phyloP scores from a whole-genome alignment of 345 rosid genomes.

The Rhizophora mangle region DNA sequence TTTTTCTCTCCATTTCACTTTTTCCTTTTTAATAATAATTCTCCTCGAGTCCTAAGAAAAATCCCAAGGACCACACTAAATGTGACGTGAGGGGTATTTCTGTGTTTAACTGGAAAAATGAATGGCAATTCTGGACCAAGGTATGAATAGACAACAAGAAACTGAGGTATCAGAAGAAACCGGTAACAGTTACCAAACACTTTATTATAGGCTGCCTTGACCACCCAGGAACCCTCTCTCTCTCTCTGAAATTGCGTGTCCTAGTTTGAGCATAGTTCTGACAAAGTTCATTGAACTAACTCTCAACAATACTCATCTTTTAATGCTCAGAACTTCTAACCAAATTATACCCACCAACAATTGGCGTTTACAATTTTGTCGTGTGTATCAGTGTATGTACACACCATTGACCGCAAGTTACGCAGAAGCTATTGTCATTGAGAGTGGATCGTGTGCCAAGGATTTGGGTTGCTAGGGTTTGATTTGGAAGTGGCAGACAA shows the following conservation, averaged over 20 bases:
- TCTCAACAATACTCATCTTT: not conserved
- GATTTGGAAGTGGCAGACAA: constrained; percentile 14
- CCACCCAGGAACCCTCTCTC: not conserved
- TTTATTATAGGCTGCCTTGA: not conserved
- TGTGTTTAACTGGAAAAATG: not conserved
- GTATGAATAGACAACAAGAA: not conserved
- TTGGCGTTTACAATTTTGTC: not conserved
- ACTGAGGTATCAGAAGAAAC: too few relatives aligned
- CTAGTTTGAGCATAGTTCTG: not conserved
- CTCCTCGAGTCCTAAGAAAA: too few relatives aligned
- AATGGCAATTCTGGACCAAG: not conserved
- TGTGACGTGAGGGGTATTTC: too few relatives aligned
- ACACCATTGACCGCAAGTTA: too few relatives aligned
- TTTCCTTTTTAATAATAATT: too few relatives aligned
- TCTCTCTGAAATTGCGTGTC: constrained; percentile 15
- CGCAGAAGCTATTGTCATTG: too few relatives aligned
- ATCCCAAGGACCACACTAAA: too few relatives aligned
- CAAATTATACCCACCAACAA: constrained; percentile 20
- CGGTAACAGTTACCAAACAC: too few relatives aligned
- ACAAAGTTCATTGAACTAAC: constrained; percentile 13
- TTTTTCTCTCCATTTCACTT: too few relatives aligned
- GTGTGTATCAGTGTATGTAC: too few relatives aligned
- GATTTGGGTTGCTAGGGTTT: not conserved
- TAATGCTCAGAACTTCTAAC: constrained; percentile 34
- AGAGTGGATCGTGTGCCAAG: not conserved